Percentiles rank a stretch among this genome's conserved stretches.
Evolutionary conservation across 495 filamentous ascomycete genomes (phyloP).

Genomic region (Annulohypoxylon bovei): DNA sequence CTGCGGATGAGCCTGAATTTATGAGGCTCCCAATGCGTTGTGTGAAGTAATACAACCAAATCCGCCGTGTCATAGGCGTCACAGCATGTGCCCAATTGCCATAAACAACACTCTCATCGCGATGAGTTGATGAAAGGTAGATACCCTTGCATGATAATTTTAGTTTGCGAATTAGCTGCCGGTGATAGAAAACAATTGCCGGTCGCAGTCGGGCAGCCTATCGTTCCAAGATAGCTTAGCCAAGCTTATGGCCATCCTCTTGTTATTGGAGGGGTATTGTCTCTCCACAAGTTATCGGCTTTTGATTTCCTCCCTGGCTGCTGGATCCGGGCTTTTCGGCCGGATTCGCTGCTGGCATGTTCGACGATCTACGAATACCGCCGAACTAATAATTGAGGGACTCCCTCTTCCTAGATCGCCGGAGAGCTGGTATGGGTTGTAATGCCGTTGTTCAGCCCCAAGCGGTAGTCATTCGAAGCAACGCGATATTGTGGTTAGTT

Average conservation of each 20-base stretch:
- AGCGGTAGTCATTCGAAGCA: constrained; percentile 13
- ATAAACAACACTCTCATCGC: not conserved
- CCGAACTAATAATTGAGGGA: constrained; percentile 18
- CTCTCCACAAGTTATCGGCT: constrained; percentile 43
- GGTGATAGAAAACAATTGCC: constrained; percentile 44
- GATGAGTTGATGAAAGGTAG: constrained; percentile 21
- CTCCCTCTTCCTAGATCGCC: not conserved
- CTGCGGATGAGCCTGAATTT: constrained; percentile 19
- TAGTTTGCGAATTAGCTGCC: constrained; percentile 42
- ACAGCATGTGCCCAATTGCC: constrained; percentile 31
- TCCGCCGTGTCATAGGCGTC: constrained; percentile 19
- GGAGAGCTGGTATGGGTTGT: not conserved
- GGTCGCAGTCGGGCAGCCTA: constrained; percentile 35
- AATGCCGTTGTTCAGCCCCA: not conserved
- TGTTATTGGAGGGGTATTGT: constrained; percentile 35
- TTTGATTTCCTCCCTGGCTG: constrained; percentile 43
- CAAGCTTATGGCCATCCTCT: constrained; percentile 32
- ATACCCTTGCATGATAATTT: constrained; percentile 41
- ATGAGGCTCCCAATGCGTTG: constrained; percentile 26
- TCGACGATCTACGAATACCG: constrained; percentile 36
- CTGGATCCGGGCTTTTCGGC: constrained; percentile 34
- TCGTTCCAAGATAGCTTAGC: constrained; percentile 31
- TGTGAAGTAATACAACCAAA: constrained; percentile 20
- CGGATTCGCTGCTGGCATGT: constrained; percentile 39
- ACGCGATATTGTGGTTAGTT: not conserved